These are phyloP conservation scores for Saccharum spontaneum DNA, from an alignment of 176 grass and related monocot species.

Conservation along the genomic window DNA sequence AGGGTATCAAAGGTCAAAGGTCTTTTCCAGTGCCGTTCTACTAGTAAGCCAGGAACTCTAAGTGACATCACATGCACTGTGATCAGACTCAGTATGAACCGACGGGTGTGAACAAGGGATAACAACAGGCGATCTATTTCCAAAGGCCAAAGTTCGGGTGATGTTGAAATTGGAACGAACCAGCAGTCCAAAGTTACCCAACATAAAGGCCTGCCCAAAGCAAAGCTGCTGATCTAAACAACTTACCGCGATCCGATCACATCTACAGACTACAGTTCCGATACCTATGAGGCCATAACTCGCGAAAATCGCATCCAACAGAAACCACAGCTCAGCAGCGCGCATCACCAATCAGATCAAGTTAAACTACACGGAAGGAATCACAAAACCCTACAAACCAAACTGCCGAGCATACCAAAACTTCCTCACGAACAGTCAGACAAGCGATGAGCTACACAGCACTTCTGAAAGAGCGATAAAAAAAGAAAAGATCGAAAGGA, in stretches of 20 bases:
- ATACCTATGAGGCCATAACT: background rate
- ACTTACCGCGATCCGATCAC: background rate
- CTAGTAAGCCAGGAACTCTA: background rate
- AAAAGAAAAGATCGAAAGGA: background rate
- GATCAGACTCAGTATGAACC: background rate
- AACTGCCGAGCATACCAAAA: background rate
- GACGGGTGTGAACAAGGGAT: background rate
- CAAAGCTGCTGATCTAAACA: background rate
- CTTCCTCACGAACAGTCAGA: background rate
- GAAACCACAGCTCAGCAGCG: background rate
- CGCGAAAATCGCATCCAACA: background rate
- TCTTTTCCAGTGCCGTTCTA: background rate
- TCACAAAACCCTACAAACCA: background rate
- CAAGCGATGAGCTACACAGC: background rate
- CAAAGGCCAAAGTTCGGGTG: background rate
- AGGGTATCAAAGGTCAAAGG: background rate
- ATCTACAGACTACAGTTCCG: background rate
- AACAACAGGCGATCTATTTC: background rate
- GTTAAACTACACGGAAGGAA: background rate
- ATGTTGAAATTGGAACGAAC: background rate
- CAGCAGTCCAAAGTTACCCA: too few relatives aligned
- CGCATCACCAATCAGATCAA: background rate
- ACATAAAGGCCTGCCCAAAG: background rate
- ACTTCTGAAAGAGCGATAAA: background rate
- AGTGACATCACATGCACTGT: background rate